Evolutionary conservation across 768 basidiomycete species (phyloP), one percentile per base, ranked within the genome.

Genomic region (Dentipellis sp.): DNA sequence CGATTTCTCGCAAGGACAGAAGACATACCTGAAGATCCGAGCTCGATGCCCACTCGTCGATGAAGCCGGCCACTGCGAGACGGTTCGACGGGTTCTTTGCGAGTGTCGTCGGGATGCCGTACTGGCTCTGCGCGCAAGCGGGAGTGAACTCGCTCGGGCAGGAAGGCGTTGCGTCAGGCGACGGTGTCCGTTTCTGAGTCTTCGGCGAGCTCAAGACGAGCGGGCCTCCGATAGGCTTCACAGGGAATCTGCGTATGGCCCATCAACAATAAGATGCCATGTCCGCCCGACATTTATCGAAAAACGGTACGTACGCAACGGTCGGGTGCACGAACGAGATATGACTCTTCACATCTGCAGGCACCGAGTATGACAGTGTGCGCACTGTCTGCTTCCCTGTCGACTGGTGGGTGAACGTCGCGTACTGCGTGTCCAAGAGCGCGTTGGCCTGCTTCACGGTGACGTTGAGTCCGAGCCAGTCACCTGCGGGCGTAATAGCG

Each of bases 91-190:
- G 9, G 10, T 65, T 40, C 0, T 61, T 66, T 2, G 67, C 67
- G 1, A 60, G 52, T 1, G 71, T 67, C 16, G 67, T 58, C 1
- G 72, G 71, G 46, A 75, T 67, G 22, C 69, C 67, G 58, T 72
- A 74, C 10, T 71, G 52, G 6, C 66, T 66, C 52, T 71, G 69
- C 4, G 72, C 46, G 40, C 67, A 71, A 5, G 63, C 56, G 0
- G 69, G 69, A 2, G 67, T 69, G 52, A 69, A 53, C 6, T 39
- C 47, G 12, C 6, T 45, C 21, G 12, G 22, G 34, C 53, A 54
- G 11, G 53, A 46, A 16, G 53, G 53, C 4, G 45, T 29, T 14
- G 53, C 34, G n/a, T 29, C n/a, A 7, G 34, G n/a, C 23, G 29
- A n/a, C 48, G 23, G 21, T 12, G 5, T 2, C 40, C 12, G 40